Conservation (phyloP, 495 filamentous ascomycete genomes). For the Penicillium egyptiacum region DNA sequence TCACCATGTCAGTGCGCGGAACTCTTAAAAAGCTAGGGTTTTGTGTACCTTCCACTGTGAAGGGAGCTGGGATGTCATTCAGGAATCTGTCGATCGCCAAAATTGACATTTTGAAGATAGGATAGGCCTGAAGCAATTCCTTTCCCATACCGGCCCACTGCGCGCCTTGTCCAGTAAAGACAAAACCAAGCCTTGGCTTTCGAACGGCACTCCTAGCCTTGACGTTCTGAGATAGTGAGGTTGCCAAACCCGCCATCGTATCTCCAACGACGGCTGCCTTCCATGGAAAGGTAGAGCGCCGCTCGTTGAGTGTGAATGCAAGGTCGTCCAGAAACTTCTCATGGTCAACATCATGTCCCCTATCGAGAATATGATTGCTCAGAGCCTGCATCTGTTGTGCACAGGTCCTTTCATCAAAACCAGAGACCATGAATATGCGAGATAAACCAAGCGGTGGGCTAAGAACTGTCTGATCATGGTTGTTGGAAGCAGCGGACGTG, state of each 20-base stretch:
- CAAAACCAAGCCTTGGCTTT: constrained; percentile 11
- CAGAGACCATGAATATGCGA: constrained; percentile 22
- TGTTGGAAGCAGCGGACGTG: not conserved
- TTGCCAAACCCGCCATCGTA: constrained; percentile 9
- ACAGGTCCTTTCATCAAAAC: constrained; percentile 20
- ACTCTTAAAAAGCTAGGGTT: not conserved
- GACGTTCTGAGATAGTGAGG: constrained; percentile 6
- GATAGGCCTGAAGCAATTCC: constrained; percentile 34
- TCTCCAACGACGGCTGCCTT: constrained; percentile 20
- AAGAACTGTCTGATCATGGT: not conserved
- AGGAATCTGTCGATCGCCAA: constrained; percentile 20
- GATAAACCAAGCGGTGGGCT: not conserved
- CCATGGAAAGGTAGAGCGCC: constrained; percentile 26
- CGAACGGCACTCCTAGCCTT: constrained; percentile 4
- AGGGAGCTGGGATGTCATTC: constrained; percentile 27
- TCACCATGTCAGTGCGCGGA: not conserved
- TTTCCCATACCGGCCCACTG: constrained; percentile 40
- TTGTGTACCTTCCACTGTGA: constrained; percentile 14
- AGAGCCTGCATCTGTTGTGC: constrained; percentile 7
- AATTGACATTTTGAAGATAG: constrained; percentile 35
- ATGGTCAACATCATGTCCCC: not conserved
- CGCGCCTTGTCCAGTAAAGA: constrained; percentile 51
- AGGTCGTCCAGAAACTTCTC: constrained; percentile 24
- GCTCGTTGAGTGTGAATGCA: constrained; percentile 32
- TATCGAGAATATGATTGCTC: constrained; percentile 15